Evolutionary conservation across 116 monocot species (phyloP).

Genomic region (Zostera marina): DNA sequence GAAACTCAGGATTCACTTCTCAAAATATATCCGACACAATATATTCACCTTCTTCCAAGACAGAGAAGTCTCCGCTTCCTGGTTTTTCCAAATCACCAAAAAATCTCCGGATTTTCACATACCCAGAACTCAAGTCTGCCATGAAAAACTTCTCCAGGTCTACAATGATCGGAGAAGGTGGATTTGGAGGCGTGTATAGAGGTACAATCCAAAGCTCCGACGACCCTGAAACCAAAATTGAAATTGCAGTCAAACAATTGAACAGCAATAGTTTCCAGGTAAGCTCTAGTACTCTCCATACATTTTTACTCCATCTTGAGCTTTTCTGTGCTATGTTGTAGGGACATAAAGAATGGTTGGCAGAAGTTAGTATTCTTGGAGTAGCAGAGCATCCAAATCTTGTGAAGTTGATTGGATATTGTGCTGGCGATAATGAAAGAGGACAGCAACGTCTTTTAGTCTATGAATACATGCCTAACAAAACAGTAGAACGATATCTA

Average conservation of each 20-base stretch:
- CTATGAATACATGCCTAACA: slow-evolving; percentile 82
- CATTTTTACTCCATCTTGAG: background rate
- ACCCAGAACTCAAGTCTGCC: slow-evolving; percentile 48
- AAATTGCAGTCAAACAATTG: slow-evolving; percentile 81
- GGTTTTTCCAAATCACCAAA: slow-evolving; percentile 38
- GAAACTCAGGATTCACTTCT: too few species aligned
- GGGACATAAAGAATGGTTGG: slow-evolving; percentile 96
- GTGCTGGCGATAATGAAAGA: slow-evolving; percentile 90
- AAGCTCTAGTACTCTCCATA: background rate
- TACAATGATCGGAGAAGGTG: slow-evolving; percentile 84
- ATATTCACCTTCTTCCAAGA: too few species aligned
- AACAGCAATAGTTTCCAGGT: slow-evolving; percentile 68
- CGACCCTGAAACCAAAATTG: slow-evolving; percentile 26
- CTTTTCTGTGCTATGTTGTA: slow-evolving; percentile 10
- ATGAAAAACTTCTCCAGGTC: slow-evolving; percentile 76
- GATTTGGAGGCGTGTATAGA: slow-evolving; percentile 85
- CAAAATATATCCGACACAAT: too few species aligned
- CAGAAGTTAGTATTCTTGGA: slow-evolving; percentile 82
- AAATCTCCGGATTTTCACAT: slow-evolving; percentile 64
- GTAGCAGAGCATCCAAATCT: slow-evolving; percentile 88
- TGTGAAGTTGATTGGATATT: slow-evolving; percentile 79
- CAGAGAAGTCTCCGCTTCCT: background rate
- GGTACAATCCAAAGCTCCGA: slow-evolving; percentile 39
- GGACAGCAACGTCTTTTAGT: slow-evolving; percentile 72
- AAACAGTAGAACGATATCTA: slow-evolving; percentile 63